Percentiles rank a stretch among this genome's conserved stretches.
These are phyloP conservation scores for Dianthus caryophyllus DNA, from an alignment of 148 eudicot genomes.

Conservation along the genomic window DNA sequence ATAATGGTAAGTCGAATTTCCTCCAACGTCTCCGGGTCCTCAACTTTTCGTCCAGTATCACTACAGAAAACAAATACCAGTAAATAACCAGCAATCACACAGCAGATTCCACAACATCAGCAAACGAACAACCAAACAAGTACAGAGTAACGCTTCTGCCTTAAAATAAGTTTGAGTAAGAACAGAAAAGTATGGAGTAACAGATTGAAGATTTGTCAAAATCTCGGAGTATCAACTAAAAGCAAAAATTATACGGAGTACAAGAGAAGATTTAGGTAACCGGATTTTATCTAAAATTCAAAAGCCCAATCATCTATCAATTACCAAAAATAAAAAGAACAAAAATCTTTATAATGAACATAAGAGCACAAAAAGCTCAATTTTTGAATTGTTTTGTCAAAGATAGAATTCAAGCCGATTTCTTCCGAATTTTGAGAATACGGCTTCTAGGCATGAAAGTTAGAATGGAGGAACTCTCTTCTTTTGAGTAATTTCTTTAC, in stretches of 20 bases:
- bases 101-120: background rate
- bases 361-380: background rate
- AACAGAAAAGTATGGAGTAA: background rate
- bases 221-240: background rate
- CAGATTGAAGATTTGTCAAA: background rate
- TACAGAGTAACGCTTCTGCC: too few relatives aligned
- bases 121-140: background rate
- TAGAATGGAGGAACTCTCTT: too few relatives aligned
- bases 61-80: constrained; percentile 40
- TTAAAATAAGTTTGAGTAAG: background rate
- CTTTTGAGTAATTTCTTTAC: too few relatives aligned
- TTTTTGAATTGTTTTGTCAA: background rate
- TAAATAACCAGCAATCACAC: background rate
- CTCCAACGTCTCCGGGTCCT: constrained; percentile 87
- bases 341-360: background rate
- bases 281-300: background rate
- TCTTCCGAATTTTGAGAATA: background rate
- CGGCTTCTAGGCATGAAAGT: background rate
- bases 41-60: constrained; percentile 83
- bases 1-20: constrained; percentile 93
- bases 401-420: background rate
- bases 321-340: background rate
- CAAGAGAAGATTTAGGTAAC: background rate
- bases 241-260: background rate
- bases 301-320: background rate